Conservation (phyloP, 495 filamentous ascomycete species). For the Haplographium delicatum region DNA sequence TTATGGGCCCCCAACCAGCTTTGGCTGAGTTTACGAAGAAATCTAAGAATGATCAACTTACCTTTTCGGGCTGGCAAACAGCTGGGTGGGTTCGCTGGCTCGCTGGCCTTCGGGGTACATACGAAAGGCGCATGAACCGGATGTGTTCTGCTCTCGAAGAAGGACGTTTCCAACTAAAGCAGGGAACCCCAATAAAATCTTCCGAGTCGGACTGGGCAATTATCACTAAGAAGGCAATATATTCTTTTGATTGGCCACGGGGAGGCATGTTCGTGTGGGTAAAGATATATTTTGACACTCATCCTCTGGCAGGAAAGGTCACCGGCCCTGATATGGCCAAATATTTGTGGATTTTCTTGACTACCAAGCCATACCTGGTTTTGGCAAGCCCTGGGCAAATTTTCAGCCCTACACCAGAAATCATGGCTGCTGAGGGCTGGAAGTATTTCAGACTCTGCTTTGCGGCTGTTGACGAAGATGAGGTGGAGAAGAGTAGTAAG, state of each 20-base stretch:
- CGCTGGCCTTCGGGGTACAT: conserved; percentile 69
- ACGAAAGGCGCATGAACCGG: conserved; percentile 72
- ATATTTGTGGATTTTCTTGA: conserved; percentile 71
- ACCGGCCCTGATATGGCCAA: conserved; percentile 40
- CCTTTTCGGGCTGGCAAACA: conserved; percentile 63
- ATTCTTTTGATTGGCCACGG: conserved; percentile 70
- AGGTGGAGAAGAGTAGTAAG: conserved; percentile 51
- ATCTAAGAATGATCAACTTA: conserved; percentile 21
- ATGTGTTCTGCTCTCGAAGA: conserved; percentile 70
- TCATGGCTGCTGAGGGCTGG: conserved; percentile 50
- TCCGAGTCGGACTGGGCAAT: conserved; percentile 56
- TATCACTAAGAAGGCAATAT: conserved; percentile 64
- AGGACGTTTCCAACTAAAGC: conserved; percentile 53
- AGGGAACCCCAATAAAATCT: conserved; percentile 32
- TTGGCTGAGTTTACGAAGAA: conserved; percentile 28
- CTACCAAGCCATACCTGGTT: conserved; percentile 58
- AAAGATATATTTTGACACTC: conserved; percentile 56
- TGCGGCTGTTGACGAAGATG: conserved; percentile 68
- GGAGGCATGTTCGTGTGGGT: conserved; percentile 95
- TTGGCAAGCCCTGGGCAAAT: conserved; percentile 63
- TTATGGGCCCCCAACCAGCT: conserved; percentile 60
- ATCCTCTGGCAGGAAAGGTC: conserved; percentile 58
- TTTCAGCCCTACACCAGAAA: conserved; percentile 60
- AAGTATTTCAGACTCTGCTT: conserved; percentile 77
- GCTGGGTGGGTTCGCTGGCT: conserved; percentile 90